Evolutionary conservation across 768 basidiomycete genomes (phyloP).

Genomic region (Pholiota conissans): DNA sequence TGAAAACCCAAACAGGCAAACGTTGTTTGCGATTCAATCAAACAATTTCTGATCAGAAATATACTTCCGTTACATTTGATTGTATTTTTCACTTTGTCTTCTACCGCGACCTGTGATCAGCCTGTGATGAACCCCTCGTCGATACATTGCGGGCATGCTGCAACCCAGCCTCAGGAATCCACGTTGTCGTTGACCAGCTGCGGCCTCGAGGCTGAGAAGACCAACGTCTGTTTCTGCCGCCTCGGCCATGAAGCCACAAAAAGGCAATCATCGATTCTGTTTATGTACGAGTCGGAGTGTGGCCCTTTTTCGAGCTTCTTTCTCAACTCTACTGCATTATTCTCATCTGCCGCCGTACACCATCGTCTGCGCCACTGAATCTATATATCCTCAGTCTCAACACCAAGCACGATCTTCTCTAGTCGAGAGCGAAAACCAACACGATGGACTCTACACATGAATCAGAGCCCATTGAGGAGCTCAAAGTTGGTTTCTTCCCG

Average conservation of each 20-base stretch:
- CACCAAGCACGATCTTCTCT: background rate
- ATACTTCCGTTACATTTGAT: background rate
- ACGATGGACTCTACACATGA: slow-evolving; percentile 15
- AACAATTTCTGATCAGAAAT: background rate
- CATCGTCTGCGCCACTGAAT: background rate
- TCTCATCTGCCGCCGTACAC: background rate
- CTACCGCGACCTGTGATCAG: background rate
- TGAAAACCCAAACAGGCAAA: background rate
- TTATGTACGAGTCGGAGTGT: background rate
- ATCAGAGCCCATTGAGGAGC: slow-evolving; percentile 29
- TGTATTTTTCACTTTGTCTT: background rate
- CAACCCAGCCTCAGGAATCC: background rate
- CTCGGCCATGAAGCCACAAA: background rate
- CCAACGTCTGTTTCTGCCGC: background rate
- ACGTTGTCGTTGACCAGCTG: background rate
- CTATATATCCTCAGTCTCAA: background rate
- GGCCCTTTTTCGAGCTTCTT: background rate
- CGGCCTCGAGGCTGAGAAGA: background rate
- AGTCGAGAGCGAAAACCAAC: background rate
- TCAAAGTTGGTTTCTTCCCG: slow-evolving; percentile 65
- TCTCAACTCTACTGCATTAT: background rate
- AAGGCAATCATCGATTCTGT: background rate
- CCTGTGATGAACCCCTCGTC: too few relatives aligned
- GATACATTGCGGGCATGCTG: background rate
- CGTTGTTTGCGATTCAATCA: background rate